Base-by-base conservation (phyloP, 2,329 filamentous ascomycete species). In the Corynespora cassiicola region DNA sequence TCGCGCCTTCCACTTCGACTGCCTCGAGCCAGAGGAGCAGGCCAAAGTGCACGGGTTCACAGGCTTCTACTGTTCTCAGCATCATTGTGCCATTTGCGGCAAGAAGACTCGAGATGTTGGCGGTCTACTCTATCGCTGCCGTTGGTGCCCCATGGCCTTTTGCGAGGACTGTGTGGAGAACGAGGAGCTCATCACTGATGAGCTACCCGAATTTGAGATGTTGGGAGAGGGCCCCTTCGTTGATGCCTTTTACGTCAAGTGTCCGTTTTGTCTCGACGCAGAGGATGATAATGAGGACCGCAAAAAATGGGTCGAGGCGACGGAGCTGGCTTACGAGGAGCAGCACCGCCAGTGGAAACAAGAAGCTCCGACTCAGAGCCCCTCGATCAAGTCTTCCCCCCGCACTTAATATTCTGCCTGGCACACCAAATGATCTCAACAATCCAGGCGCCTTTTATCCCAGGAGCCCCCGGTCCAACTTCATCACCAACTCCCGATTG, bases 151-250 rank as follows among this genome's bases (percentile, higher is more conserved):
- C 18, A 63, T 64, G 2, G 79, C 75, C 0, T 82, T 72, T 50
- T 85, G 81, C 50, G 80, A 84, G 38, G 76, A 82, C 28, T 84
- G 80, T 50, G 55, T 84, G 0, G 73, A 82, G 31, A 65, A 67
- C 3, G 71, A 73, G 0, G 65, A 68, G 4, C 71, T 83, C 1
- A 54, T 83, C 9, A 79, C 76, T 7, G 72, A 78, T 16, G 74
- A 71, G 10, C 59, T 82, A 0, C 69, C 72, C 2, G 78, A 82
- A 50, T 78, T 76, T 35, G 72, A 80, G 38, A 47, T 76, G n/a
- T 61, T 80, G 1, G 71, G 68, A 1, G 79, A 76, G 38, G 58
- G 56, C 0, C 58, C 67, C 3, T 61, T 66, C 3, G 42, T 53
- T 0, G 71, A 75, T 18, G 76, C 75, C 0, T 82, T 75, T 58